Evolutionary conservation across 208 protist species (phyloP).

Genomic region (Trypanosoma lewisi): DNA sequence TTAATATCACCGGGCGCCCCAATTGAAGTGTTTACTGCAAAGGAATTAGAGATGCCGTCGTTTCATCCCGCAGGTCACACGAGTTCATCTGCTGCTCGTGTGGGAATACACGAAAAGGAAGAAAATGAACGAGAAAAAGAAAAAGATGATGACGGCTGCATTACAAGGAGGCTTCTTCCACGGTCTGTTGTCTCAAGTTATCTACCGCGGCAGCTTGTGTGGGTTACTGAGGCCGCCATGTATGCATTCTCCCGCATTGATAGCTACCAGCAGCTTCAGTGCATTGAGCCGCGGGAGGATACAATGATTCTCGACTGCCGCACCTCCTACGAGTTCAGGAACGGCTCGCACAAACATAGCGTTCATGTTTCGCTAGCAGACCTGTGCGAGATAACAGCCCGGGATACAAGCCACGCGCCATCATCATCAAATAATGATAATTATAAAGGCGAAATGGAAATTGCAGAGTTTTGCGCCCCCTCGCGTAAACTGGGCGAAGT

Average conservation of each 20-base stretch:
- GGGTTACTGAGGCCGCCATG: constrained; percentile 12
- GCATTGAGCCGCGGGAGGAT: constrained; percentile 24
- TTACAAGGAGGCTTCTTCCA: constrained; percentile 2
- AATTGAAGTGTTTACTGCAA: constrained; percentile 34
- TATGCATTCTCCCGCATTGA: constrained; percentile 15
- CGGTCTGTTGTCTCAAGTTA: background rate
- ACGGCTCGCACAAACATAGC: constrained; percentile 75
- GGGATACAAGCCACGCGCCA: constrained; percentile 24
- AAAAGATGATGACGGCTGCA: constrained; percentile 2
- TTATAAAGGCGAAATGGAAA: background rate
- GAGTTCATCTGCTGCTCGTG: background rate
- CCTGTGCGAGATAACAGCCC: constrained; percentile 49
- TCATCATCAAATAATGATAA: background rate
- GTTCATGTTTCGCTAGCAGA: constrained; percentile 57
- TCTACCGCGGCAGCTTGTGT: constrained; percentile 20
- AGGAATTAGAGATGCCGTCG: constrained; percentile 28
- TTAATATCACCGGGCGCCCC: constrained; percentile 36
- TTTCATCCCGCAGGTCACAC: background rate
- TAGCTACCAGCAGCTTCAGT: constrained; percentile 24
- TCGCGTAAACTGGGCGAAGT: constrained; percentile 30
- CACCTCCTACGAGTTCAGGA: constrained; percentile 80
- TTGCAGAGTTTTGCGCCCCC: constrained; percentile 11
- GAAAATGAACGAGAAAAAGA: too few relatives aligned
- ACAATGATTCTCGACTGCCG: constrained; percentile 69
- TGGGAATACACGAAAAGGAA: background rate